Evolutionary conservation across 1,139 yeast genomes (phyloP).

Genomic region (Sugiyamaella paludigena): DNA sequence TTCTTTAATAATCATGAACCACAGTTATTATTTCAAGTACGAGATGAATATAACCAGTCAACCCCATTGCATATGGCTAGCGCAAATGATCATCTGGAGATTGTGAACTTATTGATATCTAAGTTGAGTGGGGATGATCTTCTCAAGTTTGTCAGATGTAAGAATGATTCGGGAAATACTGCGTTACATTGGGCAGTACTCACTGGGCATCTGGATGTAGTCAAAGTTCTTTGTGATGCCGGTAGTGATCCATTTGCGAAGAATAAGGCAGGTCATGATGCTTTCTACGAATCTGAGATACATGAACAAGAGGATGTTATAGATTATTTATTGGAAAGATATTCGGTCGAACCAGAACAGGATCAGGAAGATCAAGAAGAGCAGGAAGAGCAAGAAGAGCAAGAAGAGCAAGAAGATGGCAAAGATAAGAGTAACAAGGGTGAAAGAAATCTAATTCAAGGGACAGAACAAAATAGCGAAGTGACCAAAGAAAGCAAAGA

Average conservation of each 20-base stretch:
- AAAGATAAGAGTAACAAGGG: slow-evolving; percentile 1
- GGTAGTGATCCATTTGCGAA: slow-evolving; percentile 81
- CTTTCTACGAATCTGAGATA: slow-evolving; percentile 84
- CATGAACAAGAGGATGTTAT: slow-evolving; percentile 46
- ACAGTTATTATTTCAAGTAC: slow-evolving; percentile 39
- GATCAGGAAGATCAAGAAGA: slow-evolving; percentile 39
- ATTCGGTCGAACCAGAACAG: slow-evolving; percentile 54
- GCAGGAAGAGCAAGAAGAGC: slow-evolving; percentile 21
- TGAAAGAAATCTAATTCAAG: not conserved
- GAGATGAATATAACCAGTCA: slow-evolving; percentile 61
- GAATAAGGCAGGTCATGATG: slow-evolving; percentile 75
- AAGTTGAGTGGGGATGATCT: slow-evolving; percentile 38
- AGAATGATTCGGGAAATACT: slow-evolving; percentile 84
- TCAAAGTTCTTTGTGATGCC: slow-evolving; percentile 65
- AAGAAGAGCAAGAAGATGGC: slow-evolving; percentile 15
- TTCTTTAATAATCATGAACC: slow-evolving; percentile 45
- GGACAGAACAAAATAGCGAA: not conserved
- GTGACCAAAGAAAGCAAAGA: too few species aligned
- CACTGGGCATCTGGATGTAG: slow-evolving; percentile 77
- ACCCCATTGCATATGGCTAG: slow-evolving; percentile 94
- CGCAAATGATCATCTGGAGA: slow-evolving; percentile 85
- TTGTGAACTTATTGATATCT: slow-evolving; percentile 58
- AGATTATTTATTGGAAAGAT: slow-evolving; percentile 67
- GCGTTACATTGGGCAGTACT: slow-evolving; percentile 94
- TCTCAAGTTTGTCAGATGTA: slow-evolving; percentile 51